Evolutionary conservation across 2,329 filamentous ascomycete genomes (phyloP), one percentile per base, ranked within the genome.

Genomic region (Penicillium hesseltinei): DNA sequence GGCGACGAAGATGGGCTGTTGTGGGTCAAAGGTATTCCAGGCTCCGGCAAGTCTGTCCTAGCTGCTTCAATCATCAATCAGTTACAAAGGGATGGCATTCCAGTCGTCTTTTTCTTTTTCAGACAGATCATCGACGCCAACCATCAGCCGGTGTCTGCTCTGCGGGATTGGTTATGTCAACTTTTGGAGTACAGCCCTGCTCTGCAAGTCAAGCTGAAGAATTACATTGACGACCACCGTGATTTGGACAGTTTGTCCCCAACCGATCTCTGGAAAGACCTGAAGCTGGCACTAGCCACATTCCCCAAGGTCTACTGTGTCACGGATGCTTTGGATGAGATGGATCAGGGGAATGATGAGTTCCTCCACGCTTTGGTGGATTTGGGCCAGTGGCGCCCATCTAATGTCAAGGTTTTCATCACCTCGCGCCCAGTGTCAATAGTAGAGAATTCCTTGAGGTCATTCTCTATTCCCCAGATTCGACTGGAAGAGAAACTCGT

Each of bases 21-120:
- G 5, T 68, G 64, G 62, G 54, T 69, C 9, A 68, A 67, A 57
- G 66, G 57, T 19, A 60, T 70, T 15, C 59, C 67, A 8, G 65
- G 66, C 7, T 63, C 65, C 5, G 66, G 67, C 2, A 70, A 70
- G 51, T 64, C 61, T 15, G 66, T 69, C 27, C 44, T 69, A 43
- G 62, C 65, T 9, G 63, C 68, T 13, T 59, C 63, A 2, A 62
- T 65, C 31, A 50, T 62, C 21, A 10, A 61, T 11, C 45, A 59
- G 8, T 36, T 56, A 17, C 35, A 39, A 9, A 43, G 51, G 15
- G 33, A 57, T n/a, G 27, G 52, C 1, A 45, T 52, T 5, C 62
- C 58, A 7, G 56, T 66, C 0, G 51, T 62, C 2, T 58, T 54
- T 13, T 67, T 69, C 53, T 70, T 69, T 50, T 68, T 67, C 42